Evolutionary conservation across 2,329 filamentous ascomycete genomes (phyloP).

Genomic region (Claviceps purpurea): DNA sequence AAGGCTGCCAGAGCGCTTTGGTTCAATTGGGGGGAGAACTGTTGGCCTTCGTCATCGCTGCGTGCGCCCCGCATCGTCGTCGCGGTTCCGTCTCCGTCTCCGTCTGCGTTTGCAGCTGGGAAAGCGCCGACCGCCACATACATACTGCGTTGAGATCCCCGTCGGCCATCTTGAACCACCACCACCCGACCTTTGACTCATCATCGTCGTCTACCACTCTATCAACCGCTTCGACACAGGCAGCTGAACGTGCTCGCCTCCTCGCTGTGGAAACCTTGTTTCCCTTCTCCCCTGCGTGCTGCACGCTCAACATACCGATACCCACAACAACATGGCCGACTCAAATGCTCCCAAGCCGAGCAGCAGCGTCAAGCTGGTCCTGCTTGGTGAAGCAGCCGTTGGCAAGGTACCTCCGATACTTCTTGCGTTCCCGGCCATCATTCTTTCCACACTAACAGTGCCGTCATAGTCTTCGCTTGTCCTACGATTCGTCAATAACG

Average conservation of each 20-base stretch:
- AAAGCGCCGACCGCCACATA: not conserved
- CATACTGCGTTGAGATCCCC: too few relatives aligned
- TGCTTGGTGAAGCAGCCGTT: slow-evolving; percentile 92
- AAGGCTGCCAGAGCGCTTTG: not conserved
- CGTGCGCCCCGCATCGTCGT: not conserved
- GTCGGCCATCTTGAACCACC: slow-evolving; percentile 1
- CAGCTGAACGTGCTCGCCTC: not conserved
- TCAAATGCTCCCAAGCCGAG: slow-evolving; percentile 76
- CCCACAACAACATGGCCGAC: slow-evolving; percentile 21
- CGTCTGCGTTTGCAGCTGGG: not conserved
- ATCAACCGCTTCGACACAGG: not conserved
- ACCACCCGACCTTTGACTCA: not conserved
- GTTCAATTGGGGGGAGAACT: not conserved
- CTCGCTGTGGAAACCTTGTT: not conserved
- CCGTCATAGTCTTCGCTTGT: slow-evolving; percentile 74
- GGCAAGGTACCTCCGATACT: slow-evolving; percentile 62
- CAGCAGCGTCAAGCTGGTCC: slow-evolving; percentile 98
- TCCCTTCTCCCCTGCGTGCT: not conserved
- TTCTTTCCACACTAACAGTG: slow-evolving; percentile 11
- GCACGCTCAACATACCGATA: not conserved
- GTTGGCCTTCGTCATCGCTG: not conserved
- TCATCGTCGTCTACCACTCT: not conserved
- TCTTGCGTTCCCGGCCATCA: not conserved
- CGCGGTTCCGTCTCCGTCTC: not conserved
- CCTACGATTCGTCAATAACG: slow-evolving; percentile 96